Evolutionary conservation across 495 filamentous ascomycete species (phyloP), one percentile per base, ranked within the genome.

Genomic region (Neurospora hispaniola): DNA sequence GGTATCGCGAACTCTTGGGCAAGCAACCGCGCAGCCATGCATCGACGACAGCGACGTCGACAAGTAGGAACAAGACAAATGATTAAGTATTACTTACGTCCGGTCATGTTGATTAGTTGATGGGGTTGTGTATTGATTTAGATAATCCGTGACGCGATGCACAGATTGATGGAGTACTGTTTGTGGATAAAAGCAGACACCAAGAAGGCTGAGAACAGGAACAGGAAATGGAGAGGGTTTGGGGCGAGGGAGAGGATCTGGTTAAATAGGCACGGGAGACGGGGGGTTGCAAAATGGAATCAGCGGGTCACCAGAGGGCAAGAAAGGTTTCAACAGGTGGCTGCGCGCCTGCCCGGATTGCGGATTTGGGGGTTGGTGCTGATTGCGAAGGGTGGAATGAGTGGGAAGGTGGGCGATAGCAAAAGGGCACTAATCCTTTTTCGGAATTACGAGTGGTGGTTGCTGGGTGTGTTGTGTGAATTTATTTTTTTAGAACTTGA

Each of bases 61-160:
- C 41, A 69, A 73, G 27, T 39, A 54, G 44, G 72, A 77, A 41
- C 62, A 62, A 76, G 14, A 44, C 77, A 54, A 70, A 69, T 71
- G 54, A 76, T 74, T 74, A 31, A 31, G 27, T 31, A 62, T 71
- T 94, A 79, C 94, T 93, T 88, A 97, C 94, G 94, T 92, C 94
- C 94, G 93, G 94, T 94, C 94, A 97, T 97, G 75, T 83, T 93
- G 88, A 81, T 79, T 81, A 71, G 72, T 75, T 72, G 74, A 76
- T 79, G 74, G 74, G 71, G 69, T 73, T 78, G 77, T 80, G 75
- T 75, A 72, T 39, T 69, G 80, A 82, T 81, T 78, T 54, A 77
- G 76, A 75, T 72, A 46, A 23, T 31, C 54, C 40, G 27, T 71
- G 76, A 76, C 77, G 71, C 69, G 68, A 69, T 75, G 46, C 78